Percentiles rank a stretch among this genome's conserved stretches.
Evolutionary conservation across 2,329 filamentous ascomycete species (phyloP).

Genomic region (Aspergillus pseudoterreus): DNA sequence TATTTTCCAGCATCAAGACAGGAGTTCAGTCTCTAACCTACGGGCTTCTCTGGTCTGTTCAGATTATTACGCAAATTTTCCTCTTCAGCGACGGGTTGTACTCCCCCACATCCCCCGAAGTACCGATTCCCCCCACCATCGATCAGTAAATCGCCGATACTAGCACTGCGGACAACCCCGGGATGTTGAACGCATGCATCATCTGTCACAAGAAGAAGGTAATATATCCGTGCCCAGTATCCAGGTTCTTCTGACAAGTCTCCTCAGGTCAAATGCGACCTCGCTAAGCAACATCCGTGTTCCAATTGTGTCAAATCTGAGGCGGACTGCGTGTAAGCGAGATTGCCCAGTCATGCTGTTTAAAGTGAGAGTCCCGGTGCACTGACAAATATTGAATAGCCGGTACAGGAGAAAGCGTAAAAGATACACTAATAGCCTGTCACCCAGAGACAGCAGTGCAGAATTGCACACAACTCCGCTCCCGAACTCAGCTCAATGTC

Average conservation of each 20-base stretch:
- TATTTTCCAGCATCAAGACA: not conserved
- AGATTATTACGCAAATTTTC: not conserved
- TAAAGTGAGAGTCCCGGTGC: not conserved
- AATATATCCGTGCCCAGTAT: conserved; percentile 13
- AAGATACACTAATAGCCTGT: not conserved
- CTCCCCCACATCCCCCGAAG: not conserved
- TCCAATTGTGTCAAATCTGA: conserved; percentile 22
- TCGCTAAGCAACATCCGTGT: conserved; percentile 24
- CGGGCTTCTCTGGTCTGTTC: not conserved
- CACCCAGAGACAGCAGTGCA: not conserved
- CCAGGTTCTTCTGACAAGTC: conserved; percentile 11
- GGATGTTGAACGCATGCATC: conserved; percentile 30
- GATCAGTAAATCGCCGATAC: not conserved
- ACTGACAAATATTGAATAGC: not conserved
- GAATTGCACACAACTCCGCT: not conserved
- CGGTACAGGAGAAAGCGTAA: not conserved
- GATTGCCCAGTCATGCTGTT: too few relatives aligned
- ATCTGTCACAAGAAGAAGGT: conserved; percentile 45
- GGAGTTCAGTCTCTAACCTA: not conserved
- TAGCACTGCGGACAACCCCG: not conserved
- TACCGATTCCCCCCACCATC: not conserved
- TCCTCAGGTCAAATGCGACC: conserved; percentile 22
- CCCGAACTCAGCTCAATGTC: not conserved
- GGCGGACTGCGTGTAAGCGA: conserved; percentile 20
- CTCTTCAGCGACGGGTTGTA: not conserved